Conservation (phyloP, 2,329 filamentous ascomycete species). For the Cercospora zeina region DNA sequence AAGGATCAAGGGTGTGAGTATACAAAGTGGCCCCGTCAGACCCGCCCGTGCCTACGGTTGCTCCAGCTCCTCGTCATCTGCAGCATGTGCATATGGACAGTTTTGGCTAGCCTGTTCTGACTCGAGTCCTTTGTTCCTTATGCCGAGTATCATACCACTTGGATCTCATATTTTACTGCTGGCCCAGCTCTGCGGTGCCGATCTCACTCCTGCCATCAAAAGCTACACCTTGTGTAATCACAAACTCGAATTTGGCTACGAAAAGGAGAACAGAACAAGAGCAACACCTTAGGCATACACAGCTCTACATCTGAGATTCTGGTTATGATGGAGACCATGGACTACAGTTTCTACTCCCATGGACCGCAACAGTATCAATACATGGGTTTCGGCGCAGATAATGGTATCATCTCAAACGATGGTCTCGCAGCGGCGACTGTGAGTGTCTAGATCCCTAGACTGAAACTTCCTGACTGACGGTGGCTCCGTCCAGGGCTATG, state of each 20-base stretch:
- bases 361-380: conserved; percentile 53
- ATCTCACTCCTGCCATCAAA: not conserved
- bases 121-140: conserved; percentile 21
- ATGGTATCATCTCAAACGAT: conserved; percentile 45
- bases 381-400: conserved; percentile 35
- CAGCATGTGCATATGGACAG: conserved; percentile 20
- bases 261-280: not conserved
- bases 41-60: conserved; percentile 21
- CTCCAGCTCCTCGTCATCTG: conserved; percentile 24
- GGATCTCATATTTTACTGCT: conserved; percentile 16
- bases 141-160: conserved; percentile 20
- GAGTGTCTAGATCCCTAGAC: conserved; percentile 6
- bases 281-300: not conserved
- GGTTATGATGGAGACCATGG: conserved; percentile 48
- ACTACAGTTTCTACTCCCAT: conserved; percentile 57
- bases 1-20: conserved; percentile 24
- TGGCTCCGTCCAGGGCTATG: conserved; percentile 31
- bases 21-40: conserved; percentile 24
- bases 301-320: not conserved
- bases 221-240: not conserved
- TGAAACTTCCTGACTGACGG: not conserved
- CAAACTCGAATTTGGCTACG: not conserved
- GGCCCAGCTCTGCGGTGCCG: not conserved
- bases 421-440: conserved; percentile 43
- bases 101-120: conserved; percentile 17